A percentile compares a stretch with the other conserved stretches of the same genome.
Conservation (phyloP, 345 rosid genomes). For the Moringa oleifera region DNA sequence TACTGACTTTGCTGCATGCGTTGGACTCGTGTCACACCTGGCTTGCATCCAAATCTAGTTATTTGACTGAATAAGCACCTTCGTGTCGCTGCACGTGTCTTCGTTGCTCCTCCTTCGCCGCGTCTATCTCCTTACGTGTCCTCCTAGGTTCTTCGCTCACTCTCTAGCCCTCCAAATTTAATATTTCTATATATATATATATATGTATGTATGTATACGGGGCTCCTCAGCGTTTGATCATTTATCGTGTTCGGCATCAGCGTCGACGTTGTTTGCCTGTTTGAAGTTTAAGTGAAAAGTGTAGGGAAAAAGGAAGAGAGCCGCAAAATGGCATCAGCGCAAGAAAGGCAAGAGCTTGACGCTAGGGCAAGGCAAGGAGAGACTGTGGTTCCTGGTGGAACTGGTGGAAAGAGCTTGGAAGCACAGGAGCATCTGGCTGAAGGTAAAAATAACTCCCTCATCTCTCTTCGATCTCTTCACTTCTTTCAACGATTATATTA, state of each 20-base stretch:
- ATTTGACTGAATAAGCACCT: slow-evolving; percentile 21
- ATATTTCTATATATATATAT: slow-evolving; percentile 7
- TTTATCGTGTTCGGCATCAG: too few species aligned
- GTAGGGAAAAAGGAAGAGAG: slow-evolving; percentile 13
- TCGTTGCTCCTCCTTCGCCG: slow-evolving; percentile 4
- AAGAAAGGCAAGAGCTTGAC: slow-evolving; percentile 44
- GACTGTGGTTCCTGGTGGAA: slow-evolving; percentile 61
- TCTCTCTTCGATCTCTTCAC: too few species aligned
- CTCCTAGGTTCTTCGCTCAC: neutral
- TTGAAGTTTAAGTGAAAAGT: too few species aligned
- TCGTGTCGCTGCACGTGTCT: slow-evolving; percentile 26
- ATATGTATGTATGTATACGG: slow-evolving; percentile 14
- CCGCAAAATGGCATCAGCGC: slow-evolving; percentile 42
- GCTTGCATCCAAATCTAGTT: too few species aligned
- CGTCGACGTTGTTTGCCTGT: too few species aligned
- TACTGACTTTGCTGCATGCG: too few species aligned
- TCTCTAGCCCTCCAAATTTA: neutral
- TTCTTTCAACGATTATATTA: too few species aligned
- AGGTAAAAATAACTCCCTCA: slow-evolving; percentile 27
- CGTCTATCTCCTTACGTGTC: slow-evolving; percentile 18
- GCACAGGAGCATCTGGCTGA: slow-evolving; percentile 63
- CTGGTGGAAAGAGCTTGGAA: slow-evolving; percentile 57
- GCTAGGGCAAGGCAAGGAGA: slow-evolving; percentile 49
- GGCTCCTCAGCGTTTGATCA: too few species aligned
- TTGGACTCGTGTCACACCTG: neutral